Evolutionary conservation across 495 filamentous ascomycete species (phyloP), one percentile per base, ranked within the genome.

Genomic region (Xylaria nigripes): DNA sequence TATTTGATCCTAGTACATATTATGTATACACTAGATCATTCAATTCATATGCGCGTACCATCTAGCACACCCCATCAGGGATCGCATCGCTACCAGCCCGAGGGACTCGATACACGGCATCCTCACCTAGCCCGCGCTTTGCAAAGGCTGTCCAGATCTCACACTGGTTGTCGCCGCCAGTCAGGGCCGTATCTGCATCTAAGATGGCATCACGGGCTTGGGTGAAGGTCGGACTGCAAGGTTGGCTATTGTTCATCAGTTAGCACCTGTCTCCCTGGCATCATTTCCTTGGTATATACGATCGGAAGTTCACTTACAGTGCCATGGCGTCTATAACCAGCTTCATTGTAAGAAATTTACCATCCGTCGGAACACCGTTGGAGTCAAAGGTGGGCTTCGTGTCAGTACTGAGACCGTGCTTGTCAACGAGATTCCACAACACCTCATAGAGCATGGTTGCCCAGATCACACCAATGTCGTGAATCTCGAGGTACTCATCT

Each of bases 121-220:
- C 64, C 12, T 61, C 25, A 7, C 76, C 76, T 6, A 77, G 59
- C 3, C 76, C 75, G 15, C 76, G 60, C 71, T 79, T 79, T 38
- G 77, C 76, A 58, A 81, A 69, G 9, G 61, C 76, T 2, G 55
- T 76, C 77, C 77, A 81, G 53, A 81, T 65, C 61, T 71, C 73
- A 48, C 76, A 81, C 43, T 52, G 48, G 54, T 81, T 81, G 46
- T 64, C 67, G 7, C 77, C 77, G 6, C 69, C 72, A 16, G 76
- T 80, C n/a, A 79, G 56, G 5, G 68, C 68, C 23, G 56, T 48
- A 57, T 81, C 77, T 0, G 76, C 77, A 56, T 81, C 76, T 5
- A 81, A 45, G 60, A 81, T 78, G 30, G 76, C 76, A 48, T 79
- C 70, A 27, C 77, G 68, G 10, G 71, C 76, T 22, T 69, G 65